phyloP scores from a whole-genome alignment of 2,329 filamentous ascomycete genomes.

The Colletotrichum shisoi region DNA sequence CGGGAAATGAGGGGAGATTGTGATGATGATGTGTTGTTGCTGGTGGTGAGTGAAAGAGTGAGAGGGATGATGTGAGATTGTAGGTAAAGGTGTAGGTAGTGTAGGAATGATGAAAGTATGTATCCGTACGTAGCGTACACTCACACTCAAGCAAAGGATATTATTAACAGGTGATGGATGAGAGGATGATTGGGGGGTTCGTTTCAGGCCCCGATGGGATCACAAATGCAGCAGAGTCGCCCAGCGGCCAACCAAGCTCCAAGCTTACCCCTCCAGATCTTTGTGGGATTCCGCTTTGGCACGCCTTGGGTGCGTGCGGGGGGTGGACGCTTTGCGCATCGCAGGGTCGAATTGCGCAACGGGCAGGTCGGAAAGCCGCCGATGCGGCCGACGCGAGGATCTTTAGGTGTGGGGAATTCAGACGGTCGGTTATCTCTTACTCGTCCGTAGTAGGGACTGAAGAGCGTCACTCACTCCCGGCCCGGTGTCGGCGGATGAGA shows the following conservation, averaged over 20 bases:
- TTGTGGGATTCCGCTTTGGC: background rate
- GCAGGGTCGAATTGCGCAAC: constrained; percentile 35
- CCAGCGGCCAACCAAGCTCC: background rate
- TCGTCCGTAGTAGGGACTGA: constrained; percentile 7
- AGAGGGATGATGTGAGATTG: background rate
- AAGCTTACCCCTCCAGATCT: constrained; percentile 8
- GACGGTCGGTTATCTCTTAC: constrained; percentile 15
- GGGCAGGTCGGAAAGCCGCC: constrained; percentile 33
- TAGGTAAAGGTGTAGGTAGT: background rate
- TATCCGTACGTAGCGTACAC: too few relatives aligned
- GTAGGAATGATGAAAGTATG: background rate
- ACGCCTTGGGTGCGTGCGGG: constrained; percentile 7
- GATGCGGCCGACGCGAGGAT: constrained; percentile 16
- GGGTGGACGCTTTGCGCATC: constrained; percentile 33
- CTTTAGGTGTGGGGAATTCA: background rate
- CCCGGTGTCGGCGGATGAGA: constrained; percentile 30
- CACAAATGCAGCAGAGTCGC: background rate
- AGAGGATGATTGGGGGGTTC: constrained; percentile 8
- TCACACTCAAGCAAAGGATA: background rate
- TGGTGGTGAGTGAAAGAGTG: background rate
- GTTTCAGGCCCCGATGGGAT: constrained; percentile 15
- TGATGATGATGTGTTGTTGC: too few relatives aligned
- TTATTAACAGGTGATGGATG: background rate
- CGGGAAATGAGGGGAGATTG: too few relatives aligned
- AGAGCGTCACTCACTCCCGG: constrained; percentile 6